Percentiles rank a stretch among this genome's conserved stretches.
phyloP scores from a whole-genome alignment of 208 protist genomes.

The Endotrypanum monterogeii region DNA sequence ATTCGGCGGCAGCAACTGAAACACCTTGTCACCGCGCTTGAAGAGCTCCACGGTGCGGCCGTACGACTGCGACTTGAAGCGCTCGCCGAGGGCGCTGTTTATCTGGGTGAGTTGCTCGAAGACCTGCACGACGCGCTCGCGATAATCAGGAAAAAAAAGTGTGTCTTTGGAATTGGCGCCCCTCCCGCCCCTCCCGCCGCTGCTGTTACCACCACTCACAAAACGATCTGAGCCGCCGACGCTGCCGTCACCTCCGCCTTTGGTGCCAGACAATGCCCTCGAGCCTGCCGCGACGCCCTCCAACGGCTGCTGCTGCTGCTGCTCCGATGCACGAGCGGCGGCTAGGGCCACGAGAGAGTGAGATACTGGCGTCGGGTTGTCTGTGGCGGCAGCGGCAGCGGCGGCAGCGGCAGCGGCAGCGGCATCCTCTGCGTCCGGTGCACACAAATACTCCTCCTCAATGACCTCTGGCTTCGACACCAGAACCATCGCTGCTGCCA shows the following conservation, averaged over 20 bases:
- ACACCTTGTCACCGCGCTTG: conserved; percentile 66
- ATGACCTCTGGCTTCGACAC: conserved; percentile 7
- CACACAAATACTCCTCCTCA: conserved; percentile 1
- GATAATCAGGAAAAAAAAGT: conserved; percentile 72
- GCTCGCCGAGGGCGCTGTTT: conserved; percentile 75
- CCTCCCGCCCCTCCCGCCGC: conserved; percentile 1
- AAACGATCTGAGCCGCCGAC: not conserved
- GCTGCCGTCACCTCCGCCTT: not conserved
- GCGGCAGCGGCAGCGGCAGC: not conserved
- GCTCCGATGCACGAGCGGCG: not conserved
- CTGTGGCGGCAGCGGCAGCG: not conserved
- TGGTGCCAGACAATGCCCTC: not conserved
- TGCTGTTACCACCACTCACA: not conserved
- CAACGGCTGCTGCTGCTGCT: conserved; percentile 10
- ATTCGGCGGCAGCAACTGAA: conserved; percentile 73
- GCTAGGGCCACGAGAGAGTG: not conserved
- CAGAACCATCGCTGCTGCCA: not conserved
- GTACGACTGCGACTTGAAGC: conserved; percentile 82
- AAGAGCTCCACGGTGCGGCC: conserved; percentile 54
- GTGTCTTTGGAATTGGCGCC: conserved; percentile 22
- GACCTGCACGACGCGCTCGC: conserved; percentile 70
- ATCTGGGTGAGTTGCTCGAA: conserved; percentile 83
- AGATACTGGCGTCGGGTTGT: not conserved
- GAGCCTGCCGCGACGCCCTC: not conserved
- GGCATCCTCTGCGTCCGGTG: not conserved